Evolutionary conservation across 108 stramenopile genomes (phyloP), one percentile per base, ranked within the genome.

Genomic region (Skeletonema grethae): DNA sequence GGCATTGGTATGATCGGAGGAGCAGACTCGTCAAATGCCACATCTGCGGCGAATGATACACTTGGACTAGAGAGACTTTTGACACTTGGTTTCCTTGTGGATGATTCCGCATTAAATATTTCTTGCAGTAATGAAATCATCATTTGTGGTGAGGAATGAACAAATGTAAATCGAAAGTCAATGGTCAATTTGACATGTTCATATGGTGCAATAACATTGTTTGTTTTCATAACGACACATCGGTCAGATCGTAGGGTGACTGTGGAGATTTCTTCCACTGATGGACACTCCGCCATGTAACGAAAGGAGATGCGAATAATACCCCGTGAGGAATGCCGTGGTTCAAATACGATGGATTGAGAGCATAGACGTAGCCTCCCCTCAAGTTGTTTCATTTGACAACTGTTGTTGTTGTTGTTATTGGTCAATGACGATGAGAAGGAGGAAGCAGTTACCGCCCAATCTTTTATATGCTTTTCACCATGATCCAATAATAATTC

Each of bases 321-420:
- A 1, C 83, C 80, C 56, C 88, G 66, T 18, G 79, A 67, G 28
- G 67, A 41, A 73, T 92, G 88, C 24, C 82, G 68, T n/a, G 94
- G 94, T 75, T 95, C 94, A 65, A 95, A 92, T 20, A 95, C 81
- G 25, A 95, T 39, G 4, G 89, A 90, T 61, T 81, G 77, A 7
- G 85, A 82, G 63, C 94, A 95, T 10, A 95, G 72, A 57, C 89
- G 87, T 32, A 95, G 31, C 18, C 94, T 80, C 15, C 91, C 94
- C 57, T 87, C 83, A 30, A 86, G 86, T 57, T 85, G 79, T 24
- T 79, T 87, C 84, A 93, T 87, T 63, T 57, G 60, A 61, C 30
- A 45, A 15, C 57, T 69, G 31, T 29, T 43, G 29, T 31, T 48
- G 65, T 46, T 55, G n/a, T 31, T 39, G 34, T 9, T 57, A 43